Evolutionary conservation across 257 asterid species (phyloP).

Genomic region (Gentiana dahurica): DNA sequence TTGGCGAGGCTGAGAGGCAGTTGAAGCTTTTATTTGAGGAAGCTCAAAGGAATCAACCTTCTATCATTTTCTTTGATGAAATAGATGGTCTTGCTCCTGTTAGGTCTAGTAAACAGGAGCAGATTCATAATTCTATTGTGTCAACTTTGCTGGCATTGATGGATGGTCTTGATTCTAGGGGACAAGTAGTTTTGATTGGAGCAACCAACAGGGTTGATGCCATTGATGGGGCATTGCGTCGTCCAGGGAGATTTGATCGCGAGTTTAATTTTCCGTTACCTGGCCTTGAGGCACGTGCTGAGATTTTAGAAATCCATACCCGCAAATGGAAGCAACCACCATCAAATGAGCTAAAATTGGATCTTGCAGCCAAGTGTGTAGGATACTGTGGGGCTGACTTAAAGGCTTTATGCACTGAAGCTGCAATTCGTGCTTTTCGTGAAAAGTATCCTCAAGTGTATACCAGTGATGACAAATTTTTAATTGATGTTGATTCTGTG

Average conservation of each 20-base stretch:
- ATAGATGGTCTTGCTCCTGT: constrained; percentile 99
- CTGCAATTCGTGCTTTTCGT: constrained; percentile 98
- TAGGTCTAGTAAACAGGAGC: constrained; percentile 99
- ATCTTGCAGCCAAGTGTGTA: constrained; percentile 98
- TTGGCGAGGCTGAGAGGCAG: constrained; percentile 98
- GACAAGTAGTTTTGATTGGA: constrained; percentile 98
- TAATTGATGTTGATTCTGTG: constrained; percentile 93
- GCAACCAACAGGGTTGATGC: constrained; percentile 99
- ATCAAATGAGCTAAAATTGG: constrained; percentile 65
- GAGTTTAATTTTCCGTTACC: constrained; percentile 95
- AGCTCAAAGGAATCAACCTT: constrained; percentile 97
- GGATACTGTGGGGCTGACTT: constrained; percentile 99
- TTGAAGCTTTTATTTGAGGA: constrained; percentile 90
- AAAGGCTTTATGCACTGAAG: constrained; percentile 98
- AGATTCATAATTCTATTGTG: constrained; percentile 95
- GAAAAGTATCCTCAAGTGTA: constrained; percentile 98
- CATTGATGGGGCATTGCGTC: constrained; percentile 98
- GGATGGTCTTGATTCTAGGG: constrained; percentile 99
- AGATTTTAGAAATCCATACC: constrained; percentile 87
- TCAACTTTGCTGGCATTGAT: constrained; percentile 94
- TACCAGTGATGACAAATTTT: constrained; percentile 90
- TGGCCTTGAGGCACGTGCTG: constrained; percentile 96
- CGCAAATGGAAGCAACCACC: constrained; percentile 98
- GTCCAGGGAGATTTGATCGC: constrained; percentile 99
- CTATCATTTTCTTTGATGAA: constrained; percentile 95